phyloP scores from a whole-genome alignment of 306 rosid genomes.

The Quercus suber region DNA sequence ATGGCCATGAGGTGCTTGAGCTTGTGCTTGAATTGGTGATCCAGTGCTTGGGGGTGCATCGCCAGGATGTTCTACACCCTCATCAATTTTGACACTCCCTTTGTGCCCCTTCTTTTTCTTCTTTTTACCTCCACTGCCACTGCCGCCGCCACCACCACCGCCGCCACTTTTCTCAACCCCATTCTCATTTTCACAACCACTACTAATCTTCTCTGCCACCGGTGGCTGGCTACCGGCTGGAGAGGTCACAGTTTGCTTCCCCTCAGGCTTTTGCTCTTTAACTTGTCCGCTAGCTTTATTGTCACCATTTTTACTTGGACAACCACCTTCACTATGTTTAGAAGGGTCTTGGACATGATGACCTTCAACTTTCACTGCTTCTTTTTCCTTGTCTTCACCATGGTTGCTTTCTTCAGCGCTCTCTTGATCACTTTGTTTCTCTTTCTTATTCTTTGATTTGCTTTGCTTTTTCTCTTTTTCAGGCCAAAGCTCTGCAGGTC shows the following conservation, averaged over 20 bases:
- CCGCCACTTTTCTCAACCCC: constrained; percentile 22
- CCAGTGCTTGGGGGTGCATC: constrained; percentile 29
- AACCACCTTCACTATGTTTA: constrained; percentile 20
- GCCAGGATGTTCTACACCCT: constrained; percentile 19
- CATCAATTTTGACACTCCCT: constrained; percentile 16
- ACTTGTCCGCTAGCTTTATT: constrained; percentile 30
- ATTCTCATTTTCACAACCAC: constrained; percentile 18
- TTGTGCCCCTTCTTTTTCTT: constrained; percentile 50
- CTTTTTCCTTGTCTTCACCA: constrained; percentile 35
- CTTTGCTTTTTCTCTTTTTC: constrained; percentile 40
- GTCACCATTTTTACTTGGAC: constrained; percentile 3
- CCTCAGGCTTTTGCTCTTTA: constrained; percentile 36
- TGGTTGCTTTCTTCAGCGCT: constrained; percentile 40
- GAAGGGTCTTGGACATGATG: constrained; percentile 17
- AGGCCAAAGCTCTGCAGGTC: constrained; percentile 78
- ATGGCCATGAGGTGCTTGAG: neutral
- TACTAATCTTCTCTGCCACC: constrained; percentile 25
- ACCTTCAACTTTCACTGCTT: constrained; percentile 27
- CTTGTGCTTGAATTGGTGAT: constrained; percentile 10
- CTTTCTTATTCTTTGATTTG: constrained; percentile 28
- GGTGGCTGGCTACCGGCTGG: constrained; percentile 35
- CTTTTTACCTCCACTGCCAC: constrained; percentile 40
- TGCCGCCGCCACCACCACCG: neutral
- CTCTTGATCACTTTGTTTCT: constrained; percentile 38
- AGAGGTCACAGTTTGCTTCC: constrained; percentile 31